Conservation (phyloP, 805 yeast genomes). For the Metschnikowia proteae region DNA sequence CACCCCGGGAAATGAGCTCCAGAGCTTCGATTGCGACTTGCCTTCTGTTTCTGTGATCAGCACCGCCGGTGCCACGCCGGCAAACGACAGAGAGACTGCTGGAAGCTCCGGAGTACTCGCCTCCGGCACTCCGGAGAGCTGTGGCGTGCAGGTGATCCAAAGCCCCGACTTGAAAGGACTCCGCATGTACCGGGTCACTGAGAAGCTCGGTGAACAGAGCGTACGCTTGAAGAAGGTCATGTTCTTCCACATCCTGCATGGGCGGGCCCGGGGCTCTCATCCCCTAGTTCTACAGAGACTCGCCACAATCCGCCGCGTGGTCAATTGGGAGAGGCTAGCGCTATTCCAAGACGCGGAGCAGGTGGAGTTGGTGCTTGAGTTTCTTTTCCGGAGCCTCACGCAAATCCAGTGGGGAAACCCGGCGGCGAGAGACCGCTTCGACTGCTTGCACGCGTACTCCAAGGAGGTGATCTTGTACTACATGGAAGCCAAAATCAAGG, state of each 20-base stretch:
- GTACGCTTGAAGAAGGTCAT: conserved; percentile 2
- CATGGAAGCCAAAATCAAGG: conserved; percentile 12
- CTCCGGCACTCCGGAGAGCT: not conserved
- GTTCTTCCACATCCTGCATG: conserved; percentile 10
- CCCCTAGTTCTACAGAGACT: conserved; percentile 11
- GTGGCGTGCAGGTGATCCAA: not conserved
- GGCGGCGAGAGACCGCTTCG: conserved; percentile 7
- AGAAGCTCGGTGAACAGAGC: not conserved
- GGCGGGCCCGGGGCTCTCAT: conserved; percentile 13
- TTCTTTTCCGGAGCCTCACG: conserved; percentile 11
- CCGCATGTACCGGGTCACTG: conserved; percentile 1
- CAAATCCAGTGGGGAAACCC: conserved; percentile 9
- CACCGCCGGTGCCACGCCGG: not conserved
- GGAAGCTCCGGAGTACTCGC: not conserved
- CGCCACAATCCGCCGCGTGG: conserved; percentile 11
- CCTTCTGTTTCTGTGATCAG: conserved; percentile 1
- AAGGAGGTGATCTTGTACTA: conserved; percentile 11
- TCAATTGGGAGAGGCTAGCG: conserved; percentile 13
- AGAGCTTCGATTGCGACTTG: not conserved
- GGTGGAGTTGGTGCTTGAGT: conserved; percentile 10
- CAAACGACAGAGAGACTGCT: not conserved
- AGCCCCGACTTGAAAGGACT: not conserved
- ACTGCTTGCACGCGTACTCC: conserved; percentile 9
- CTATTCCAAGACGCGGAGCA: conserved; percentile 10
- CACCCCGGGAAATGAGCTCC: conserved; percentile 1